Evolutionary conservation across 2,329 filamentous ascomycete species (phyloP).

Genomic region (Penicillium sp.): DNA sequence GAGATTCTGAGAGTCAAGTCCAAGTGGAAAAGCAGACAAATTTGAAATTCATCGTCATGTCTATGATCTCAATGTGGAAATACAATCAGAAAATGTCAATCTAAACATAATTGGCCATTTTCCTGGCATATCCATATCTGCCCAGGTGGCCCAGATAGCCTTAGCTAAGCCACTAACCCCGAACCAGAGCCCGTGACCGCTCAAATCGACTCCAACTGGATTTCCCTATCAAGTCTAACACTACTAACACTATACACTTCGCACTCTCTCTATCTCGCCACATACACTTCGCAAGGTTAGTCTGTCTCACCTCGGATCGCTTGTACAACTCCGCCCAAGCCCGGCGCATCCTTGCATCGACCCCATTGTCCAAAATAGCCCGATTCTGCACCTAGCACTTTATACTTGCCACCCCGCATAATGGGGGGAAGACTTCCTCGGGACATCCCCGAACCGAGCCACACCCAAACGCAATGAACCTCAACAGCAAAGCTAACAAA

Average conservation of each 20-base stretch:
- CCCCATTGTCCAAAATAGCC: neutral
- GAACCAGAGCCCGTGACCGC: neutral
- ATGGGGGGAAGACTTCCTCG: neutral
- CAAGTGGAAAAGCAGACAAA: neutral
- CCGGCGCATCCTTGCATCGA: neutral
- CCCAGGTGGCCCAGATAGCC: neutral
- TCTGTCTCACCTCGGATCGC: neutral
- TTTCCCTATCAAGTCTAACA: neutral
- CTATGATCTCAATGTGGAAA: neutral
- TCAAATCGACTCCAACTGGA: slow-evolving; percentile 1
- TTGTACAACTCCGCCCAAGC: neutral
- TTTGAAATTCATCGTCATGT: neutral
- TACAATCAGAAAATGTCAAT: neutral
- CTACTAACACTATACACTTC: neutral
- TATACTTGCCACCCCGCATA: slow-evolving; percentile 6
- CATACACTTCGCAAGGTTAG: slow-evolving; percentile 1
- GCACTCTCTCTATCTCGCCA: neutral
- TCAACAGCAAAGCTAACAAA: neutral
- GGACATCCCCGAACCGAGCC: neutral
- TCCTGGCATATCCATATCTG: neutral
- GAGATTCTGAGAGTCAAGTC: neutral
- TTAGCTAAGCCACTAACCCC: slow-evolving; percentile 2
- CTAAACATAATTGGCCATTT: neutral
- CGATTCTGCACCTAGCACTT: neutral
- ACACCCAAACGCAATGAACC: neutral